A percentile compares a stretch with the other conserved stretches of the same genome.
Conservation (phyloP, 495 filamentous ascomycete genomes). For the Letharia columbiana region DNA sequence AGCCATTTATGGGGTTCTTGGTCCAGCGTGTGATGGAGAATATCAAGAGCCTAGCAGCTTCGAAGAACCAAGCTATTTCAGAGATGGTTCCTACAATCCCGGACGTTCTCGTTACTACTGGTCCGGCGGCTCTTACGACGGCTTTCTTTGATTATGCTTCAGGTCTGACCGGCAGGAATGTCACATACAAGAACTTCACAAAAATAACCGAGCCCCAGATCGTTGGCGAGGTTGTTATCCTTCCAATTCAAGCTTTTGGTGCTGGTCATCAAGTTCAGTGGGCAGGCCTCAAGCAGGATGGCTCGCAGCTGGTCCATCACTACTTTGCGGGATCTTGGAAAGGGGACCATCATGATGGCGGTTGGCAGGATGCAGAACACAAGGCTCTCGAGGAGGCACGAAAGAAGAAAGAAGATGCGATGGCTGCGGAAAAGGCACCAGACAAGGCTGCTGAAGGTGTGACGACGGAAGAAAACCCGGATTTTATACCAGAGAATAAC, state of each 20-base stretch:
- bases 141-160: conserved; percentile 22
- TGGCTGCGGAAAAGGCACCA: not conserved
- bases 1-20: conserved; percentile 27
- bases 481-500: not conserved
- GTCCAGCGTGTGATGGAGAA: conserved; percentile 24
- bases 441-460: not conserved
- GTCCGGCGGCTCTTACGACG: conserved; percentile 21
- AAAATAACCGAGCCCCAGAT: conserved; percentile 23
- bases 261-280: conserved; percentile 22
- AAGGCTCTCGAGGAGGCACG: conserved; percentile 12
- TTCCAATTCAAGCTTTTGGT: conserved; percentile 29
- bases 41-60: conserved; percentile 19
- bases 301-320: conserved; percentile 29
- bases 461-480: not conserved
- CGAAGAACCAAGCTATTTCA: not conserved
- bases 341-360: conserved; percentile 18
- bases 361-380: not conserved
- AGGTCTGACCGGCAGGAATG: not conserved
- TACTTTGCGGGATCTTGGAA: conserved; percentile 32
- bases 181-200: conserved; percentile 24
- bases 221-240: conserved; percentile 27
- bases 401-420: conserved; percentile 8
- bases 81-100: conserved; percentile 19
- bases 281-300: conserved; percentile 19
- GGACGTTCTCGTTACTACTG: conserved; percentile 27